Conservation (phyloP, 768 basidiomycete genomes). For the Lactarius sp. region DNA sequence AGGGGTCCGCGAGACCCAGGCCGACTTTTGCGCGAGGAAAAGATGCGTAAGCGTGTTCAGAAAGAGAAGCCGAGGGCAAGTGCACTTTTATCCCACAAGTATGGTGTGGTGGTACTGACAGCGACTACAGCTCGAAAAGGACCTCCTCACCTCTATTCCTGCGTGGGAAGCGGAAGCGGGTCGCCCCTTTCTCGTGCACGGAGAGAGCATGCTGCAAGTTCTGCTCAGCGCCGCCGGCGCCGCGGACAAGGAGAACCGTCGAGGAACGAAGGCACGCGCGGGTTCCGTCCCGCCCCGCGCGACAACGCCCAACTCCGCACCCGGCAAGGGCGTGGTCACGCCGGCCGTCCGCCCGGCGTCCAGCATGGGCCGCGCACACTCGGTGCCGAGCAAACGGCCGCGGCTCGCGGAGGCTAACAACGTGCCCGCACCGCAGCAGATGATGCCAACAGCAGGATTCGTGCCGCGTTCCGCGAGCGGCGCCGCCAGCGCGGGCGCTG, state of each 20-base stretch:
- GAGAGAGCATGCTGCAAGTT: constrained; percentile 71
- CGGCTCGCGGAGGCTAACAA: constrained; percentile 43
- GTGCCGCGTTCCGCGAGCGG: constrained; percentile 16
- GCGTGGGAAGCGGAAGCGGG: constrained; percentile 79
- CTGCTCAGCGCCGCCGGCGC: constrained; percentile 65
- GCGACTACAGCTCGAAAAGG: constrained; percentile 70
- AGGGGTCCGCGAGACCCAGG: constrained; percentile 82
- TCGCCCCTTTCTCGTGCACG: constrained; percentile 78
- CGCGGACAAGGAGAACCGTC: constrained; percentile 72
- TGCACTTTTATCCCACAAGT: constrained; percentile 13
- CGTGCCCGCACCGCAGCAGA: background rate
- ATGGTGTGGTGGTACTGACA: background rate
- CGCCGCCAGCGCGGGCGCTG: background rate
- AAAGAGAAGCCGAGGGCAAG: constrained; percentile 90
- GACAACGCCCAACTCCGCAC: constrained; percentile 46
- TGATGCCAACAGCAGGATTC: constrained; percentile 30
- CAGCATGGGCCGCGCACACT: constrained; percentile 38
- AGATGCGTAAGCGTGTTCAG: constrained; percentile 90
- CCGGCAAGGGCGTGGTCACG: constrained; percentile 45
- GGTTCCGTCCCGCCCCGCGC: constrained; percentile 59
- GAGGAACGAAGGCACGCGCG: constrained; percentile 34
- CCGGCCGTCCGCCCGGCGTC: constrained; percentile 58
- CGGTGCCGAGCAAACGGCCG: constrained; percentile 60
- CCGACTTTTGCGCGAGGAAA: constrained; percentile 86
- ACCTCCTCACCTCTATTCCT: constrained; percentile 72